These are phyloP conservation scores for Thielaviopsis euricoi DNA, from an alignment of 2,329 filamentous ascomycete species.

Conservation along the genomic window DNA sequence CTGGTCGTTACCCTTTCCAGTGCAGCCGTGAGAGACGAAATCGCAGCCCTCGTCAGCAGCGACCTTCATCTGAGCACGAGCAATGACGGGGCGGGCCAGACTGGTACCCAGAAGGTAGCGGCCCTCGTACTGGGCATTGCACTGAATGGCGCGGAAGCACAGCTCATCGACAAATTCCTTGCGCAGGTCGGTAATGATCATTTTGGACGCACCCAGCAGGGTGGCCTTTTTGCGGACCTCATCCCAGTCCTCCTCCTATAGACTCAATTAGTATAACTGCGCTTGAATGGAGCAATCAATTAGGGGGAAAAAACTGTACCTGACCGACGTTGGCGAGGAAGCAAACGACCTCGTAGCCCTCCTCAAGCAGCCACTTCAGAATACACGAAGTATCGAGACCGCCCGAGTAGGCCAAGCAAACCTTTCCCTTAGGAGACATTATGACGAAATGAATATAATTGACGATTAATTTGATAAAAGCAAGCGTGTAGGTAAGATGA, in stretches of 20 bases:
- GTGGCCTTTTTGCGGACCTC: conserved; percentile 25
- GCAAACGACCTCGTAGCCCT: conserved; percentile 16
- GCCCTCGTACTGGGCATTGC: conserved; percentile 47
- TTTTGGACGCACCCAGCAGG: conserved; percentile 20
- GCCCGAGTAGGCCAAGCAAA: conserved; percentile 13
- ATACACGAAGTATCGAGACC: conserved; percentile 28
- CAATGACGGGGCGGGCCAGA: conserved; percentile 48
- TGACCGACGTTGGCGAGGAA: conserved; percentile 51
- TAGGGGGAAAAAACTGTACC: conserved; percentile 21
- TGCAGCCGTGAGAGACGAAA: conserved; percentile 27
- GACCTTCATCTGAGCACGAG: conserved; percentile 39
- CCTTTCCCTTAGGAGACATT: conserved; percentile 12
- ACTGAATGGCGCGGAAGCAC: conserved; percentile 59
- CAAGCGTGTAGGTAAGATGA: neutral
- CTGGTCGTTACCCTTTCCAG: conserved; percentile 36
- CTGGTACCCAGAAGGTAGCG: conserved; percentile 28
- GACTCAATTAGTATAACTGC: neutral
- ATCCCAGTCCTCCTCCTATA: conserved; percentile 15
- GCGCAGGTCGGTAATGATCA: conserved; percentile 42
- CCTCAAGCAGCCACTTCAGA: conserved; percentile 23
- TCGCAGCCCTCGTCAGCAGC: conserved; percentile 20
- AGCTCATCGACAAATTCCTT: conserved; percentile 60
- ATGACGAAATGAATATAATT: neutral
- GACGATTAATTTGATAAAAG: neutral
- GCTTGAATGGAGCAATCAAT: neutral